These are phyloP conservation scores for Termitomyces eurrhizus DNA, from an alignment of 768 basidiomycete species.

Conservation along the genomic window DNA sequence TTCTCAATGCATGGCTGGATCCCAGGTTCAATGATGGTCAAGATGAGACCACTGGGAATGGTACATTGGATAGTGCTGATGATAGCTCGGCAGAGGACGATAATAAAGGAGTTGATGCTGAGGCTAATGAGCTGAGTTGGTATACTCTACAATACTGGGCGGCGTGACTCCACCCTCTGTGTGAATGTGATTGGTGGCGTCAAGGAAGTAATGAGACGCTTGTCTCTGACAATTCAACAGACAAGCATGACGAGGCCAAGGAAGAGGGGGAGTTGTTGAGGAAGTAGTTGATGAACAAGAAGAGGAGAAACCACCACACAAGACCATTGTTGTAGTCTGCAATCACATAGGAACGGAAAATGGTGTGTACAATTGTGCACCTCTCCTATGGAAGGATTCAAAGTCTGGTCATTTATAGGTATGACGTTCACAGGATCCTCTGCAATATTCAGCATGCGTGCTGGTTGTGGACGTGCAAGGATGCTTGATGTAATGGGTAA, in stretches of 20 bases:
- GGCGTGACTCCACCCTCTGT: conserved; percentile 54
- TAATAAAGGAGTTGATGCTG: neutral
- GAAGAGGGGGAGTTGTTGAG: neutral
- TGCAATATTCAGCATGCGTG: conserved; percentile 51
- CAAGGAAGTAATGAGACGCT: conserved; percentile 19
- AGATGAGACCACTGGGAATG: conserved; percentile 10
- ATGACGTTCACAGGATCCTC: conserved; percentile 77
- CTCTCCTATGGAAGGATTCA: neutral
- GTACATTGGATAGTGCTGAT: neutral
- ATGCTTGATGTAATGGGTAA: conserved; percentile 57
- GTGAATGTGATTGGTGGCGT: conserved; percentile 31
- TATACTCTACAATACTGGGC: conserved; percentile 77
- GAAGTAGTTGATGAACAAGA: conserved; percentile 13
- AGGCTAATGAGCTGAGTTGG: conserved; percentile 39
- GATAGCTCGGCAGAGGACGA: neutral
- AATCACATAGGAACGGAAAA: conserved; percentile 79
- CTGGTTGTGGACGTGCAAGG: conserved; percentile 45
- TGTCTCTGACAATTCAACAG: conserved; percentile 9
- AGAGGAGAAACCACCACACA: conserved; percentile 21
- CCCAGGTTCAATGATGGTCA: conserved; percentile 37
- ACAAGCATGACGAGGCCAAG: conserved; percentile 10
- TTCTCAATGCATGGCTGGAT: conserved; percentile 78
- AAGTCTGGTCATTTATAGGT: conserved; percentile 35
- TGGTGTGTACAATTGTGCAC: conserved; percentile 44
- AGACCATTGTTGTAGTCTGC: conserved; percentile 69